Percentiles rank a stretch among this genome's conserved stretches.
phyloP scores from a whole-genome alignment of 371 early-diverging fungal species.

The Lichtheimia ramosa region DNA sequence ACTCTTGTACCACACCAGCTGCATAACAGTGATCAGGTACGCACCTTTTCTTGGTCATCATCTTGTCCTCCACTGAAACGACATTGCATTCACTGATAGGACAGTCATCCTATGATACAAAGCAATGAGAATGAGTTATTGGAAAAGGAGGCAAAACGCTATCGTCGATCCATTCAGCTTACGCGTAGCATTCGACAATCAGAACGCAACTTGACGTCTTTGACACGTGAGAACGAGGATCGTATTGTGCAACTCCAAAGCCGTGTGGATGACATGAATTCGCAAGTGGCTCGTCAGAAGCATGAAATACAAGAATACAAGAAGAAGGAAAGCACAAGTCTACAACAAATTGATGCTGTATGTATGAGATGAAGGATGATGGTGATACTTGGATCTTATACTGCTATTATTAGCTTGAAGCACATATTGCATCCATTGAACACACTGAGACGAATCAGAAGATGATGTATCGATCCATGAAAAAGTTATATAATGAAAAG shows the following conservation, averaged over 20 bases:
- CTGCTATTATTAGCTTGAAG: slow-evolving; percentile 34
- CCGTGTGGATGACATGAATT: slow-evolving; percentile 51
- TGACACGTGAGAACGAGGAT: slow-evolving; percentile 57
- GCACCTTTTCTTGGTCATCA: no score
- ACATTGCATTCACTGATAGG: no score
- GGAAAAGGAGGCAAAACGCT: slow-evolving; percentile 33
- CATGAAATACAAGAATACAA: slow-evolving; percentile 54
- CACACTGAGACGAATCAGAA: slow-evolving; percentile 49
- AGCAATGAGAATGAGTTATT: no score
- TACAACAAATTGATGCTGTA: slow-evolving; percentile 55
- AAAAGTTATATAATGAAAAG: slow-evolving; percentile 48
- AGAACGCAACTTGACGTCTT: slow-evolving; percentile 44
- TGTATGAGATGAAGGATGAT: neutral
- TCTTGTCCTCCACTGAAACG: no score
- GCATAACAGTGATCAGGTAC: no score
- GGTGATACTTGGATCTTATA: no score
- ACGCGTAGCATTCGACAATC: slow-evolving; percentile 47
- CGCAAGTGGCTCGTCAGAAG: slow-evolving; percentile 43
- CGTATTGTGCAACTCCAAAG: slow-evolving; percentile 51
- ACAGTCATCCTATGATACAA: no score
- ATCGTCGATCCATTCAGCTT: slow-evolving; percentile 54
- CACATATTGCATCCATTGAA: slow-evolving; percentile 46
- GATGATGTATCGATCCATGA: slow-evolving; percentile 47
- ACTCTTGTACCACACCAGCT: slow-evolving; percentile 23
- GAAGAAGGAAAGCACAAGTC: slow-evolving; percentile 48